phyloP scores from a whole-genome alignment of 1,284 basidiomycete genomes.

The Trichosporon sp. region DNA sequence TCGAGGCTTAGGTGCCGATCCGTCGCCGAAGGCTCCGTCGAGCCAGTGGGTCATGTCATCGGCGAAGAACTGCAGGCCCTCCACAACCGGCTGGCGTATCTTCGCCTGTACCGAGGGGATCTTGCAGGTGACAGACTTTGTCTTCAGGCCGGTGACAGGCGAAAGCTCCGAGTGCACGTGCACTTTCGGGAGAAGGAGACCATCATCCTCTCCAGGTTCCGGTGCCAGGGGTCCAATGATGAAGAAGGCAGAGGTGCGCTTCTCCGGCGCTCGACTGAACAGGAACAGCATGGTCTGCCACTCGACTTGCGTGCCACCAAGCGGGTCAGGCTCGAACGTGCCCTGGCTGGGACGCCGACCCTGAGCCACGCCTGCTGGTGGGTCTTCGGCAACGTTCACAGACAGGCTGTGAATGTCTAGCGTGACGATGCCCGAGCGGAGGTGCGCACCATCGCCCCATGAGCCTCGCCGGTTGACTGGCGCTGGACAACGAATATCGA shows the following conservation, averaged over 20 bases:
- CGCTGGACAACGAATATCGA: conserved; percentile 46
- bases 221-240: conserved; percentile 39
- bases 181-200: conserved; percentile 45
- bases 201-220: conserved; percentile 31
- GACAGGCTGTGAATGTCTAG: conserved; percentile 40
- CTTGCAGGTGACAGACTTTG: conserved; percentile 41
- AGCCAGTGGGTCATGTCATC: conserved; percentile 72
- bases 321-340: neutral
- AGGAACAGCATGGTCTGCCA: conserved; percentile 43
- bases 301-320: conserved; percentile 20
- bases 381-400: conserved; percentile 13
- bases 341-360: neutral
- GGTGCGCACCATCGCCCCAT: conserved; percentile 42
- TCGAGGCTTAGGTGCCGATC: conserved; percentile 47
- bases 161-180: conserved; percentile 36
- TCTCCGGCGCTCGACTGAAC: conserved; percentile 39
- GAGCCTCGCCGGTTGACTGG: conserved; percentile 36
- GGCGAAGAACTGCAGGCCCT: conserved; percentile 74
- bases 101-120: conserved; percentile 63
- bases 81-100: conserved; percentile 56
- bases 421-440: conserved; percentile 45
- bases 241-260: conserved; percentile 34
- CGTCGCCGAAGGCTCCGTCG: conserved; percentile 48
- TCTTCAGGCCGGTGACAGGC: conserved; percentile 19
- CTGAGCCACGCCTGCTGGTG: neutral